Evolutionary conservation across 1,139 yeast species (phyloP).

Genomic region (Pichia kudriavzevii): DNA sequence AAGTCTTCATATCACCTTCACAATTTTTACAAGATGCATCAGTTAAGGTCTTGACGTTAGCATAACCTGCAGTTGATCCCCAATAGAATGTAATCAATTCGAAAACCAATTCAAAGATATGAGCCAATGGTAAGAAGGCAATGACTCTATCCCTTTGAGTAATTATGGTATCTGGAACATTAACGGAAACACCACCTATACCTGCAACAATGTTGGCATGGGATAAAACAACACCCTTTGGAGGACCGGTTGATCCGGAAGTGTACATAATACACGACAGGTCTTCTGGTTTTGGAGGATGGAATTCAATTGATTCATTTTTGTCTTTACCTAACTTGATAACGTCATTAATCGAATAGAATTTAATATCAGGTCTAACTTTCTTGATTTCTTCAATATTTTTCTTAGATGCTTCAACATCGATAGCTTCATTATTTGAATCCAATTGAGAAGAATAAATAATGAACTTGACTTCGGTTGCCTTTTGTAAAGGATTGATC

Average conservation of each 20-base stretch:
- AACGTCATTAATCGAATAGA: constrained; percentile 61
- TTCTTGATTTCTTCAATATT: constrained; percentile 54
- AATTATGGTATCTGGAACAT: constrained; percentile 50
- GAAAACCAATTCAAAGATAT: constrained; percentile 85
- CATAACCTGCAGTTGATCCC: constrained; percentile 91
- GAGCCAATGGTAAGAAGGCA: constrained; percentile 92
- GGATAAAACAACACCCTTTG: constrained; percentile 89
- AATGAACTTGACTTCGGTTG: constrained; percentile 54
- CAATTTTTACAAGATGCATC: constrained; percentile 79
- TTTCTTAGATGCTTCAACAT: constrained; percentile 46
- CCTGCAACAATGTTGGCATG: constrained; percentile 79
- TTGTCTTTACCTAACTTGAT: constrained; percentile 50
- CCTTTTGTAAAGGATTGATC: constrained; percentile 63
- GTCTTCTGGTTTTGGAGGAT: constrained; percentile 64
- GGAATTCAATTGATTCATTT: constrained; percentile 29
- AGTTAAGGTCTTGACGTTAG: constrained; percentile 84
- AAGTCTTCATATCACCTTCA: constrained; percentile 78
- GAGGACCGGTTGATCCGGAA: constrained; percentile 96
- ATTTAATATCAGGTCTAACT: constrained; percentile 68
- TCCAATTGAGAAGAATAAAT: constrained; percentile 64
- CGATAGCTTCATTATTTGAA: constrained; percentile 44
- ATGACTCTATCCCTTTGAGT: constrained; percentile 58
- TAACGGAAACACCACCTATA: constrained; percentile 69
- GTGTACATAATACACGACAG: constrained; percentile 94
- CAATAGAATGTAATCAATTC: constrained; percentile 76